Evolutionary conservation across 1,284 basidiomycete species (phyloP), one percentile per base, ranked within the genome.

Genomic region (Trametes pubescens): DNA sequence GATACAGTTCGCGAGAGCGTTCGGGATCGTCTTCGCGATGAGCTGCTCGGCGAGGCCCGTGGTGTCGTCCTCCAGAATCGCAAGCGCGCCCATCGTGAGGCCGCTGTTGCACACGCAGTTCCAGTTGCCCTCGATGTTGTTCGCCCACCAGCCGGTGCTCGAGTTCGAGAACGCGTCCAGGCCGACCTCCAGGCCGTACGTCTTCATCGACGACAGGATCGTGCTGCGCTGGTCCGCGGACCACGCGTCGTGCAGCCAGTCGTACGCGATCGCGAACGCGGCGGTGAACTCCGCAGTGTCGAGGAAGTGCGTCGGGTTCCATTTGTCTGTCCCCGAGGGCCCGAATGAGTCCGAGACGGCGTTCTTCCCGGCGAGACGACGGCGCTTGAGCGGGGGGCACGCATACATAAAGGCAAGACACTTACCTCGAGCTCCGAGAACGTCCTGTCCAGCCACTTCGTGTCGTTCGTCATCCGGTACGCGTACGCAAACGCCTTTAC

Each of bases 41-140:
- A 98, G 81, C 64, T 86, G 79, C 66, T 83, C 73, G 0, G 96
- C 92, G 44, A 82, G 81, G 51, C 90, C 90, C 2, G 91, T 90
- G n/a, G 85, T 86, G 74, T 98, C 96, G 64, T 96, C 93, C 61
- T 86, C 89, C 18, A 95, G 81, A 73, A 99, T 95, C 51, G 97
- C 96, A 52, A 99, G 88, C 0, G 98, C 87, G 60, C 86, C 98
- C 75, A 98, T 79, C 22, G 93, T 93, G 69, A 99, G 81, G 65
- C 97, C 97, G 62, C 89, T 88, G 78, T 99, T 99, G 83, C 91
- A 95, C 66, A 99, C 94, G 71, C 97, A 99, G 79, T 99, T 99
- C 96, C 96, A 99, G 82, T 99, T 99, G 49, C 97, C 91, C 40
- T 79, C 80, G 46, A 81, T 86, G 65, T 81, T 81, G 44, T 73